These are phyloP conservation scores for Chondrostereum purpureum DNA, from an alignment of 1,284 basidiomycete species.

Conservation along the genomic window DNA sequence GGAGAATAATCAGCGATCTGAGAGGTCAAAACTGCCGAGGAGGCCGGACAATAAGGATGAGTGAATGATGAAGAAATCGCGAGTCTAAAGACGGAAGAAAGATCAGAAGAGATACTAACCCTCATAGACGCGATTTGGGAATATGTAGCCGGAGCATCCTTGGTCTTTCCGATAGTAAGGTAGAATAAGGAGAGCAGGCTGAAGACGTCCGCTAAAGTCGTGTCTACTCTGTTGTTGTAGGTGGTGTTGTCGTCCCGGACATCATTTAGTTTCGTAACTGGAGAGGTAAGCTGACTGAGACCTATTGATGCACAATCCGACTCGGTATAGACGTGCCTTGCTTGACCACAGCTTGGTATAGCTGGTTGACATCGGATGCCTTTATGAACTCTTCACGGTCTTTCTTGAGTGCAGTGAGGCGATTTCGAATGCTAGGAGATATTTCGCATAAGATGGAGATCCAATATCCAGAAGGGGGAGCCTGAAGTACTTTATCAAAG, in stretches of 20 bases:
- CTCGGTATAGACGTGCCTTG: slow-evolving; percentile 81
- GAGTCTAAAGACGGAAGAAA: too few relatives aligned
- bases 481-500: slow-evolving; percentile 79
- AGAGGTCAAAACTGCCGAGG: too few relatives aligned
- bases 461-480: slow-evolving; percentile 12
- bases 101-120: slow-evolving; percentile 46
- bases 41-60: too few relatives aligned
- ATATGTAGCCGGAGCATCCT: slow-evolving; percentile 88
- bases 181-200: slow-evolving; percentile 88
- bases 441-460: slow-evolving; percentile 12
- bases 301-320: not conserved
- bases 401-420: slow-evolving; percentile 83
- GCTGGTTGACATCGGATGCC: slow-evolving; percentile 85
- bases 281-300: slow-evolving; percentile 3
- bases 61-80: too few relatives aligned
- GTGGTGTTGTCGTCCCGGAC: slow-evolving; percentile 76
- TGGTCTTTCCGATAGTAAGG: slow-evolving; percentile 89
- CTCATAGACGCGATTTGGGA: slow-evolving; percentile 91
- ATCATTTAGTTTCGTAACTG: slow-evolving; percentile 89
- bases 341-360: slow-evolving; percentile 93
- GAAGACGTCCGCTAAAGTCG: slow-evolving; percentile 90
- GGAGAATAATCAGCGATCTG: slow-evolving; percentile 12
- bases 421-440: slow-evolving; percentile 78
- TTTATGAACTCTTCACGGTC: slow-evolving; percentile 87
- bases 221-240: slow-evolving; percentile 87